Conservation (phyloP, 306 rosid species). For the Sphenostylis stenocarpa region DNA sequence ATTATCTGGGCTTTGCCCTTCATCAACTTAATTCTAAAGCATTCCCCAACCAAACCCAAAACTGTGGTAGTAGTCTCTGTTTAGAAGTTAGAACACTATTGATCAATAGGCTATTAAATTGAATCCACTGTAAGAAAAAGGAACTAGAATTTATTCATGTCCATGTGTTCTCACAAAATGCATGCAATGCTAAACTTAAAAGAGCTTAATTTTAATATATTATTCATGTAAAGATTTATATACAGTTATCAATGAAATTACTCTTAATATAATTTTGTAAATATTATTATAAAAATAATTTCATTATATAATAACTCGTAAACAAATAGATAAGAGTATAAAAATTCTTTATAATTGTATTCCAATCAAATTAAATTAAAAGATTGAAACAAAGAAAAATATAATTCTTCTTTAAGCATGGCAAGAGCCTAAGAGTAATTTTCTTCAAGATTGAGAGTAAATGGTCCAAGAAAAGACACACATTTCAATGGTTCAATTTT, state of each 20-base stretch:
- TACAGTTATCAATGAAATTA: not conserved
- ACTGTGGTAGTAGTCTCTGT: not conserved
- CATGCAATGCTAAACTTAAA: not conserved
- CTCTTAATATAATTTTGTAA: not conserved
- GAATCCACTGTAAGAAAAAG: not conserved
- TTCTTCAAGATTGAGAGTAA: not conserved
- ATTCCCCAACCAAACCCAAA: slow-evolving; percentile 2
- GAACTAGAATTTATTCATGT: not conserved
- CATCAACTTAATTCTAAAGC: slow-evolving; percentile 9
- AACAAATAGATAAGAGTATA: not conserved
- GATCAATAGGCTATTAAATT: slow-evolving; percentile 2
- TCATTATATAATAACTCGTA: not conserved
- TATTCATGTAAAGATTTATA: not conserved
- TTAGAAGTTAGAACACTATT: not conserved
- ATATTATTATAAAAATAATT: not conserved
- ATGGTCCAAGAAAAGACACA: slow-evolving; percentile 26
- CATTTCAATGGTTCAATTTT: slow-evolving; percentile 58
- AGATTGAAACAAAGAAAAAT: slow-evolving; percentile 17
- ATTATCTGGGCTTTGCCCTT: not conserved
- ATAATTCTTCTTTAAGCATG: slow-evolving; percentile 1
- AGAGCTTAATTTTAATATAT: not conserved
- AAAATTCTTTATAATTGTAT: not conserved
- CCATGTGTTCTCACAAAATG: not conserved
- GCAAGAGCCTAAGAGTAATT: not conserved
- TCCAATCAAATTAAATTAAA: not conserved